Conservation (phyloP, 768 basidiomycete genomes). For the Thelephora aurantiotincta region DNA sequence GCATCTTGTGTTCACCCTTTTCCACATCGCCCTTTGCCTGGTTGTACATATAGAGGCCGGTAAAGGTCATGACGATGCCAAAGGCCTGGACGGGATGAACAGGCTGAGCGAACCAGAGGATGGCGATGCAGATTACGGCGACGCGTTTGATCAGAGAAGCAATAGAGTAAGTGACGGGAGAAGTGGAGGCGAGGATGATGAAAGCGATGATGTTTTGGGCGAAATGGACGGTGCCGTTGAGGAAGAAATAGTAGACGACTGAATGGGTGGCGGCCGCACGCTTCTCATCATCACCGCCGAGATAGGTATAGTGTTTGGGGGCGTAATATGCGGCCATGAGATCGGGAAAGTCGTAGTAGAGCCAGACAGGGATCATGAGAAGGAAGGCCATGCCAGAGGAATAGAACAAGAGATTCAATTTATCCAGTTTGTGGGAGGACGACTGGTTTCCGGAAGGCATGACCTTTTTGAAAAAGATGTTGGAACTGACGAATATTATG, state of each 20-base stretch:
- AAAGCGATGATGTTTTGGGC: slow-evolving; percentile 97
- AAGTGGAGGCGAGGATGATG: slow-evolving; percentile 87
- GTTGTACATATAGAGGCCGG: slow-evolving; percentile 94
- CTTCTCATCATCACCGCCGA: slow-evolving; percentile 17
- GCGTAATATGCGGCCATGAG: slow-evolving; percentile 34
- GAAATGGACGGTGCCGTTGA: slow-evolving; percentile 95
- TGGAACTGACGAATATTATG: slow-evolving; percentile 91
- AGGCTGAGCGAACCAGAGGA: slow-evolving; percentile 88
- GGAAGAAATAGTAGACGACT: slow-evolving; percentile 69
- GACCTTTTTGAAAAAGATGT: slow-evolving; percentile 99
- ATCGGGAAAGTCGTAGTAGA: slow-evolving; percentile 71
- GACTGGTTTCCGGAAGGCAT: slow-evolving; percentile 48
- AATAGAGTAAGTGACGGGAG: slow-evolving; percentile 97
- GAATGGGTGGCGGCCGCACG: slow-evolving; percentile 41
- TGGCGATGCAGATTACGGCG: slow-evolving; percentile 94
- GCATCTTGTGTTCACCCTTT: slow-evolving; percentile 80
- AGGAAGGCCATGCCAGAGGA: slow-evolving; percentile 89
- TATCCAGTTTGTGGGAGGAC: slow-evolving; percentile 75
- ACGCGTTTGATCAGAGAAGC: slow-evolving; percentile 97
- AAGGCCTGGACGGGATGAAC: slow-evolving; percentile 75
- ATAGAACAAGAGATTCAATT: slow-evolving; percentile 90
- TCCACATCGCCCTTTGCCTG: slow-evolving; percentile 86
- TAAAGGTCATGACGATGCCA: slow-evolving; percentile 85
- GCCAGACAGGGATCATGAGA: slow-evolving; percentile 94
- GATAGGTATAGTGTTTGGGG: slow-evolving; percentile 29